Conservation (phyloP, 495 filamentous ascomycete species). For the Aspergillus bridgeri region DNA sequence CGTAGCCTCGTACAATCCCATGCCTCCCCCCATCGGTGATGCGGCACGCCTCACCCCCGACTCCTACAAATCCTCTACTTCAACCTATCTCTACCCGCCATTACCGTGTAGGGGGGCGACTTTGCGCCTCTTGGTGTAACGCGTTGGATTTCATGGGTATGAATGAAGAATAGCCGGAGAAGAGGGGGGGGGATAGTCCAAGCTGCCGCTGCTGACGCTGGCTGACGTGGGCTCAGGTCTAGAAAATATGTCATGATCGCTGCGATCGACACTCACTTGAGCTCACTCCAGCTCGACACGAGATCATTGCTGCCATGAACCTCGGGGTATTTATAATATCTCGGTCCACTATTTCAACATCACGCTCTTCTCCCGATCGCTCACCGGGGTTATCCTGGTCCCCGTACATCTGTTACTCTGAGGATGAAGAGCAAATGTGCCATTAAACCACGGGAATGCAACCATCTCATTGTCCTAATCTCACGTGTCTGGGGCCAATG, state of each 20-base stretch:
- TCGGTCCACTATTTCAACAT: no score
- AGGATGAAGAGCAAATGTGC: no score
- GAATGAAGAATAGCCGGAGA: background rate
- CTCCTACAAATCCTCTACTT: background rate
- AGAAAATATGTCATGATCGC: background rate
- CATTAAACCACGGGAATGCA: no score
- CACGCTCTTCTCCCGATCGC: no score
- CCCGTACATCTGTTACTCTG: no score
- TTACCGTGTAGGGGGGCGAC: background rate
- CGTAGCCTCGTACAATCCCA: background rate
- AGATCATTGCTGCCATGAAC: background rate
- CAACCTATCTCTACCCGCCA: background rate
- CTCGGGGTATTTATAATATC: no score
- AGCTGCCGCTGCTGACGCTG: background rate
- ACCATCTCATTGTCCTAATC: no score
- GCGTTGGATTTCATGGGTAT: background rate
- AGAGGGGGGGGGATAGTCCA: background rate
- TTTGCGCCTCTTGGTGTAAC: background rate
- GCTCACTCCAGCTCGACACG: no score
- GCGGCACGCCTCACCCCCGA: background rate
- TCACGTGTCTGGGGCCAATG: no score
- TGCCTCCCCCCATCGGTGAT: background rate
- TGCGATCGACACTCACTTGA: background rate
- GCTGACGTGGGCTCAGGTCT: background rate
- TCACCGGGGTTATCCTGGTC: no score